Conservation (phyloP, 2,329 filamentous ascomycete genomes). For the Ascomycota sp. region DNA sequence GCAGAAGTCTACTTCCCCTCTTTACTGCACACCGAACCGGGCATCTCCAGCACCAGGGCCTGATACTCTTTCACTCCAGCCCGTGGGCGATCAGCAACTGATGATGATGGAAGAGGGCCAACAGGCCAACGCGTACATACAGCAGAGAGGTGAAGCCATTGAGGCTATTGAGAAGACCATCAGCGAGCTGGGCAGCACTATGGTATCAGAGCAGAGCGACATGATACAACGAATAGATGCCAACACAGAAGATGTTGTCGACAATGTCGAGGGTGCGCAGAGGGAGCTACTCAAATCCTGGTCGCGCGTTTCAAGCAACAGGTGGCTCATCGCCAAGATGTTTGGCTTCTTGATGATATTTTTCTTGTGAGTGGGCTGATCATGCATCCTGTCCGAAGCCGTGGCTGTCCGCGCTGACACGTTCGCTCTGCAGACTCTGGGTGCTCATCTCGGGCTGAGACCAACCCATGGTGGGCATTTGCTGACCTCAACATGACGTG, state of each 20-base stretch:
- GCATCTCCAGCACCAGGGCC: slow-evolving; percentile 44
- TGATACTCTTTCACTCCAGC: slow-evolving; percentile 70
- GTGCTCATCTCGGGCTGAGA: slow-evolving; percentile 17
- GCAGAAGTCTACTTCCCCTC: slow-evolving; percentile 59
- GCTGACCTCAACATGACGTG: too few species aligned
- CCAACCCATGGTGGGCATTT: neutral
- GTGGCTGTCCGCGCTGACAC: slow-evolving; percentile 1
- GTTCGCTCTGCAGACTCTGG: slow-evolving; percentile 13
- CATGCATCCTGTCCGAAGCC: neutral
- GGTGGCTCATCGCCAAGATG: slow-evolving; percentile 80
- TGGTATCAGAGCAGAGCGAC: slow-evolving; percentile 94
- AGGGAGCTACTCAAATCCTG: slow-evolving; percentile 93
- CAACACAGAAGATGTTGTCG: slow-evolving; percentile 93
- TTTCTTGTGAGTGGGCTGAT: slow-evolving; percentile 44
- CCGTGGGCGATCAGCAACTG: slow-evolving; percentile 65
- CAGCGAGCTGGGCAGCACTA: slow-evolving; percentile 65
- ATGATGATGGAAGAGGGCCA: slow-evolving; percentile 84
- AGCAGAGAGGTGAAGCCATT: slow-evolving; percentile 85
- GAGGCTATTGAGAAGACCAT: slow-evolving; percentile 95
- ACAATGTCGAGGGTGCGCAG: slow-evolving; percentile 95
- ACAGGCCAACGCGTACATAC: slow-evolving; percentile 70
- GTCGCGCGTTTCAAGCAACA: slow-evolving; percentile 80
- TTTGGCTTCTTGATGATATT: slow-evolving; percentile 81
- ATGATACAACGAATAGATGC: slow-evolving; percentile 96
- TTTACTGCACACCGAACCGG: slow-evolving; percentile 62